Base-by-base conservation (phyloP, 257 asterid genomes). In the Schizonepeta tenuifolia region DNA sequence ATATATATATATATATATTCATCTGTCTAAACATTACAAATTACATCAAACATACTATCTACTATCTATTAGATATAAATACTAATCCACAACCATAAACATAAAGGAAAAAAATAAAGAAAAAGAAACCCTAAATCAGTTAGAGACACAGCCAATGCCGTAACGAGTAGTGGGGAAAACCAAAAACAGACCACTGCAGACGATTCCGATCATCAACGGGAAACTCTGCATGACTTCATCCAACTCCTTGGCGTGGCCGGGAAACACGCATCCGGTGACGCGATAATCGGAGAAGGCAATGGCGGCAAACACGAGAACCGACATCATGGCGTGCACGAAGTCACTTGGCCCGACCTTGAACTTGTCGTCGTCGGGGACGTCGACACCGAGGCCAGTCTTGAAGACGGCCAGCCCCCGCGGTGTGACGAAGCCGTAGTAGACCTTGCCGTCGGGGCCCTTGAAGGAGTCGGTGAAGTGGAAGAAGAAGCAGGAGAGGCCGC, bases 381-480 rank as follows among this genome's bases (percentile, higher is more conserved):
- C 87, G 36, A 93, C 91, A 0, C 81, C 94, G 1, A 81, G 77
- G 0, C 92, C 96, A 5, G 87, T 22, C 84, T 86, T 93, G 88
- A 91, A 93, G 12, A 90, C 97, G 13, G 90, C 89, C 51, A 93
- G 69, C 7, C 96, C 97, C 6, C 36, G 76, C 0, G 86, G 90
- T 0, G 96, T 89, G 5, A 91, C 98, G 20, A 93, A 91, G 8
- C 97, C 98, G 67, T 93, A 89, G 75, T 89, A 87, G 28, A 89
- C 69, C 44, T 89, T 93, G 36, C 96, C 97, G 24, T 91, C 93
- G 0, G 88, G 91, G 20, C 90, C 88, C 12, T 85, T 87, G 78
- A 91, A 93, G 61, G 96, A 89, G 77, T 93, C 98, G 0, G 97
- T 93, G 85, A 93, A 93, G 81, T 93, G 97, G 71, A 93, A 93